A percentile compares a stretch with the other conserved stretches of the same genome.
Conservation (phyloP, 306 rosid genomes). For the Dryas alaskensis region DNA sequence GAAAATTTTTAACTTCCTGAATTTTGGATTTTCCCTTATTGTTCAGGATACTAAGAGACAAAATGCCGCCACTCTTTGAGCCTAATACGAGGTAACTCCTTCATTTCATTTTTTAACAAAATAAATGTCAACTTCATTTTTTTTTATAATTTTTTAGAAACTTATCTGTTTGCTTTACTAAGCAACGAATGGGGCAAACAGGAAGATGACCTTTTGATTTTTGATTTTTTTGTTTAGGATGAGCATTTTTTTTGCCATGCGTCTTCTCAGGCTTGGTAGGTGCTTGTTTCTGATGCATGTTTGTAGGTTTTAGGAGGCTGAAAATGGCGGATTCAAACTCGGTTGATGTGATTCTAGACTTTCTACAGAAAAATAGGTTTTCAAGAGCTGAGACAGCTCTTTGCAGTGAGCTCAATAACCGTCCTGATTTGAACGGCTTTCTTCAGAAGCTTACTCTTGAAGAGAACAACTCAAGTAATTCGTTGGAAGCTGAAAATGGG, state of each 20-base stretch:
- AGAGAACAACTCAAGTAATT: constrained; percentile 46
- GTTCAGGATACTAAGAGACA: constrained; percentile 47
- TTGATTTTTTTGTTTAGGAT: constrained; percentile 11
- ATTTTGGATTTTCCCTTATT: constrained; percentile 30
- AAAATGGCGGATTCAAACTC: constrained; percentile 72
- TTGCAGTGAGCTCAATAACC: constrained; percentile 69
- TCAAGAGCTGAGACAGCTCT: constrained; percentile 90
- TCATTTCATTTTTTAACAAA: background rate
- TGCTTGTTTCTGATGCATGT: constrained; percentile 20
- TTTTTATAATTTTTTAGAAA: background rate
- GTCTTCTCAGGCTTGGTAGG: constrained; percentile 25
- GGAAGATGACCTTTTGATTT: constrained; percentile 11
- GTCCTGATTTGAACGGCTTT: constrained; percentile 64
- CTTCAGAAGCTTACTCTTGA: constrained; percentile 67
- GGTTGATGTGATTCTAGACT: constrained; percentile 81
- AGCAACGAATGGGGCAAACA: constrained; percentile 19
- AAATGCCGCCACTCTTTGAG: constrained; percentile 48
- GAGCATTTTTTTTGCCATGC: constrained; percentile 24
- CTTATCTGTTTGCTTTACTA: background rate
- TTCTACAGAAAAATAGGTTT: constrained; percentile 71
- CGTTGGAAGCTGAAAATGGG: constrained; percentile 47
- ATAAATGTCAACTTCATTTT: constrained; percentile 2
- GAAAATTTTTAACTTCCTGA: constrained; percentile 26
- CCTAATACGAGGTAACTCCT: constrained; percentile 49
- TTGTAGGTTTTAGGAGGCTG: constrained; percentile 51